Conservation (phyloP, 2,329 filamentous ascomycete species). For the Ascocoryne sarcoides region DNA sequence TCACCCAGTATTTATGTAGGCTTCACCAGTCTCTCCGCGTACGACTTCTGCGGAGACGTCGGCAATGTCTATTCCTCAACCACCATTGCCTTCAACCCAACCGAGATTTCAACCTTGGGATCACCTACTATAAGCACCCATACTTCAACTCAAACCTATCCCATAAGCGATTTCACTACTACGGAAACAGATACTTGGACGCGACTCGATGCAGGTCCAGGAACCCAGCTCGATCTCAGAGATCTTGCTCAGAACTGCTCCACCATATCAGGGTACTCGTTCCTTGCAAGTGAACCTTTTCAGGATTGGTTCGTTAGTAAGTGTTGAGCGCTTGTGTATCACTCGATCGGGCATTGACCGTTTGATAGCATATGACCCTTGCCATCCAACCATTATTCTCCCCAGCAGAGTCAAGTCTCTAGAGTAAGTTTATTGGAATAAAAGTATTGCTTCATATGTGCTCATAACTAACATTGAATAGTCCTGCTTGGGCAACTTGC, state of each 20-base stretch:
- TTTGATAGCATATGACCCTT: conserved; percentile 2
- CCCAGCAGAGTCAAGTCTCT: conserved; percentile 1
- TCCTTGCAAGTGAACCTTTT: neutral
- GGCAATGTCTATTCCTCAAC: conserved; percentile 1
- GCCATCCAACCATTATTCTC: conserved; percentile 2
- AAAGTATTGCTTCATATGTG: too few species aligned
- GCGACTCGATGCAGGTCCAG: neutral
- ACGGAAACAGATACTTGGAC: too few species aligned
- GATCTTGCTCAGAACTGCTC: conserved; percentile 3
- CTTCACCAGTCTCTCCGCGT: conserved; percentile 1
- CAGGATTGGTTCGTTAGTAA: neutral
- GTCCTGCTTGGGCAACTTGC: too few species aligned
- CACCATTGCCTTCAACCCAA: conserved; percentile 2
- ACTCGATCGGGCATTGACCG: too few species aligned
- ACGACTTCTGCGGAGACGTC: conserved; percentile 3
- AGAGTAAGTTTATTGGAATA: neutral
- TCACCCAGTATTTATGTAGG: conserved; percentile 3
- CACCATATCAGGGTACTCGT: conserved; percentile 2
- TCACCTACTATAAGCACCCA: too few species aligned
- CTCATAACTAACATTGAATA: too few species aligned
- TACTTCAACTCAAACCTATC: too few species aligned
- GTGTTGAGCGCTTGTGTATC: neutral
- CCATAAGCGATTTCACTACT: too few species aligned
- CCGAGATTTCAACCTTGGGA: neutral
- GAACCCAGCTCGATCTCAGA: neutral